These are phyloP conservation scores for Talaromyces albobiverticillius DNA, from an alignment of 2,329 filamentous ascomycete species.

Conservation along the genomic window DNA sequence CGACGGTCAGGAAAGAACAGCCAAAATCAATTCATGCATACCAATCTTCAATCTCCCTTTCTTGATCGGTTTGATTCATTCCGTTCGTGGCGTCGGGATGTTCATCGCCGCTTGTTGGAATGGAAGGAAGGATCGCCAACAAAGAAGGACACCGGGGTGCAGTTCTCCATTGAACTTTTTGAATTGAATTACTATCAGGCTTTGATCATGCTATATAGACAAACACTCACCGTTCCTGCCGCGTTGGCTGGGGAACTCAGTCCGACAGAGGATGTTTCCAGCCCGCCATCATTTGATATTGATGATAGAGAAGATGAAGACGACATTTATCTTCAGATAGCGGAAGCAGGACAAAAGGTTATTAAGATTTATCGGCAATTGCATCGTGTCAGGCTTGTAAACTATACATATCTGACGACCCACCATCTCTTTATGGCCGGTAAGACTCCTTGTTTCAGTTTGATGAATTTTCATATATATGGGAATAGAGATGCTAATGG, in stretches of 20 bases:
- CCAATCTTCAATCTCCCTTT: conserved; percentile 78
- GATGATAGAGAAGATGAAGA: conserved; percentile 71
- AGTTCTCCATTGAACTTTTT: conserved; percentile 83
- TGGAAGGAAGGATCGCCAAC: conserved; percentile 84
- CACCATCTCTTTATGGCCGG: conserved; percentile 98
- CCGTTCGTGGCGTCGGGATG: conserved; percentile 81
- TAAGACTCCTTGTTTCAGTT: conserved; percentile 33
- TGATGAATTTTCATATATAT: background rate
- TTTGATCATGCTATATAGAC: conserved; percentile 91
- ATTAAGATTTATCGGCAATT: conserved; percentile 86
- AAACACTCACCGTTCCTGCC: conserved; percentile 81
- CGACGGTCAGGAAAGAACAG: conserved; percentile 63
- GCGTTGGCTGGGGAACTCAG: conserved; percentile 76
- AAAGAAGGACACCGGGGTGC: conserved; percentile 76
- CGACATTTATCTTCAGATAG: conserved; percentile 87
- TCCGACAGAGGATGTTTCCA: conserved; percentile 57
- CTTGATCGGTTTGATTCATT: conserved; percentile 80
- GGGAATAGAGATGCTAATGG: background rate
- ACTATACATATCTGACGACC: conserved; percentile 92
- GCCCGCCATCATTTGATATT: conserved; percentile 47
- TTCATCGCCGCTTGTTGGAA: conserved; percentile 75
- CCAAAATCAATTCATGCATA: conserved; percentile 71
- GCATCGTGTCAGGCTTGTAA: conserved; percentile 83
- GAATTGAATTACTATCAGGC: conserved; percentile 98
- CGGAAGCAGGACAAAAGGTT: conserved; percentile 90